These are phyloP conservation scores for Penicillium corylophilum DNA, from an alignment of 2,329 filamentous ascomycete species.

Conservation along the genomic window DNA sequence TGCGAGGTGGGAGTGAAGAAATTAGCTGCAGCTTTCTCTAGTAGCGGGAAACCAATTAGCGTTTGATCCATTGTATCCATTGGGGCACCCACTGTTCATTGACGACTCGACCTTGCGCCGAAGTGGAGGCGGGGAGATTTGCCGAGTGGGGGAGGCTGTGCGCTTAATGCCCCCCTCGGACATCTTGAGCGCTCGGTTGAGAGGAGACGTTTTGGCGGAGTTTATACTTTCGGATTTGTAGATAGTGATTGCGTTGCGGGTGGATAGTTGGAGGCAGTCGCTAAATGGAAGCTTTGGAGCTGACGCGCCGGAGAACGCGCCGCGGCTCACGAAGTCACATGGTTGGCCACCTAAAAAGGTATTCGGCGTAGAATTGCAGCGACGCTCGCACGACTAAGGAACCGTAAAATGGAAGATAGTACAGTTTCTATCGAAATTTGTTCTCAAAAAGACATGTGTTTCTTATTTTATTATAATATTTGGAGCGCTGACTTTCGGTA, in stretches of 20 bases:
- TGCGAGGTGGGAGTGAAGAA: slow-evolving; percentile 89
- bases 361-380: neutral
- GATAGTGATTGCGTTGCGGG: neutral
- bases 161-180: slow-evolving; percentile 35
- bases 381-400: neutral
- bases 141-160: slow-evolving; percentile 34
- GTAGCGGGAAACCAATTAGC: neutral
- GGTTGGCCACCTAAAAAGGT: slow-evolving; percentile 15
- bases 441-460: neutral
- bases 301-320: slow-evolving; percentile 29
- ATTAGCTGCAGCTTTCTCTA: slow-evolving; percentile 62
- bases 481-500: neutral
- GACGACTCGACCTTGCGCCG: slow-evolving; percentile 57
- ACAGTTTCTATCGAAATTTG: neutral
- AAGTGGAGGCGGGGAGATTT: slow-evolving; percentile 58
- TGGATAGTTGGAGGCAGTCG: neutral
- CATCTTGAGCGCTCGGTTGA: slow-evolving; percentile 25
- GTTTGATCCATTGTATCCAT: neutral
- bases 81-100: slow-evolving; percentile 49
- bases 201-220: slow-evolving; percentile 13
- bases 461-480: neutral
- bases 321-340: slow-evolving; percentile 42
- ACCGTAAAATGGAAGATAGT: neutral
- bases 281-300: slow-evolving; percentile 1
- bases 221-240: neutral